Evolutionary conservation across 371 early-diverging fungal genomes (phyloP).

Genomic region (Phascolomyces articulosus): DNA sequence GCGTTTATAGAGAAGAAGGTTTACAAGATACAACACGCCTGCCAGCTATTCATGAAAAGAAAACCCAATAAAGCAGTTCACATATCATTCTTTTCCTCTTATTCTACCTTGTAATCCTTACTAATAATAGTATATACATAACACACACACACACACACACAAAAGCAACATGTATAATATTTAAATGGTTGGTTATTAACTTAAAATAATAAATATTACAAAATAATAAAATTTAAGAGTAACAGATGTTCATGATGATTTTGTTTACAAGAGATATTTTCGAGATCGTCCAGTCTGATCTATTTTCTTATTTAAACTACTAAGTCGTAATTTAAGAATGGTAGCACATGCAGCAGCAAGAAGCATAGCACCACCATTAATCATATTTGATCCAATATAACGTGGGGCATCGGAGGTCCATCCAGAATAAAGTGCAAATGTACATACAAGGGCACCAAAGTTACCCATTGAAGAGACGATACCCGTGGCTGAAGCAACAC

Average conservation of each 20-base stretch:
- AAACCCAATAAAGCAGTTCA: not conserved
- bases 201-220: not conserved
- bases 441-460: constrained; percentile 49
- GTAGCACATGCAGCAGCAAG: constrained; percentile 42
- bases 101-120: too few species aligned
- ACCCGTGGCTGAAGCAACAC: constrained; percentile 50
- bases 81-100: too few species aligned
- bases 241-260: not conserved
- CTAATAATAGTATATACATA: too few species aligned
- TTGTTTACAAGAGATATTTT: constrained; percentile 15
- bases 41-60: not conserved
- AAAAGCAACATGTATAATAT: not conserved
- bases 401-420: constrained; percentile 53
- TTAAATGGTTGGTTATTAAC: not conserved
- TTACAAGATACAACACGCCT: constrained; percentile 12
- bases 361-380: constrained; percentile 52
- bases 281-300: constrained; percentile 19
- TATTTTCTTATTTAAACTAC: constrained; percentile 33
- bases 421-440: constrained; percentile 52
- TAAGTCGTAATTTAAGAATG: constrained; percentile 28
- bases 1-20: constrained; percentile 17
- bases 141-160: too few species aligned
- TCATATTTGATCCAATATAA: constrained; percentile 53
- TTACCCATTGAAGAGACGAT: constrained; percentile 53
- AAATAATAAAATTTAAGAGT: not conserved